Conservation (phyloP, 805 yeast genomes). For the Blastobotrys chiropterorum region DNA sequence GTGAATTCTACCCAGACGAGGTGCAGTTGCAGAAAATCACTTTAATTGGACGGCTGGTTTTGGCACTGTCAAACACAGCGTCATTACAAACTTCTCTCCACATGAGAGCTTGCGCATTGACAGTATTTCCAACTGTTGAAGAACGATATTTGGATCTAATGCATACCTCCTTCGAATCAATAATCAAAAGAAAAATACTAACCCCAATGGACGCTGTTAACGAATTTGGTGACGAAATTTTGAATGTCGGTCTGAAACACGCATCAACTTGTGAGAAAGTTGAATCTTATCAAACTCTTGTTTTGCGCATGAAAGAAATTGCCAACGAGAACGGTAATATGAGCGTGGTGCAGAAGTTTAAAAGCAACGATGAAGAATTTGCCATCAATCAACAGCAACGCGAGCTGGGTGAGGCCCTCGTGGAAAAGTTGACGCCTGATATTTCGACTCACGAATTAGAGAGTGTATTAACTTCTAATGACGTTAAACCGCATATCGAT, state of each 20-base stretch:
- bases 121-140: conserved; percentile 1
- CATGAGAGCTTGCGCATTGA: conserved; percentile 5
- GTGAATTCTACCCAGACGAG: conserved; percentile 1
- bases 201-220: not conserved
- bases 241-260: not conserved
- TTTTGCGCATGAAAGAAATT: not conserved
- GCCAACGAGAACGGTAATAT: not conserved
- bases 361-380: not conserved
- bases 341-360: not conserved
- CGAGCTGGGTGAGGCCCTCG: not conserved
- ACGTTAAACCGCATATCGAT: not conserved
- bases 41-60: conserved; percentile 7
- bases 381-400: not conserved
- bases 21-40: conserved; percentile 4
- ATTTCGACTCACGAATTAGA: not conserved
- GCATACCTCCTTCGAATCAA: conserved; percentile 2
- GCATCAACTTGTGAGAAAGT: not conserved
- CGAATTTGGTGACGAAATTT: not conserved
- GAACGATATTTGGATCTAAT: not conserved
- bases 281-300: not conserved
- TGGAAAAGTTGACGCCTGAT: not conserved
- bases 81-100: conserved; percentile 7
- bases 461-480: not conserved
- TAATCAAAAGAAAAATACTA: not conserved
- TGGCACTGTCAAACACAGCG: conserved; percentile 7